Percentiles rank a stretch among this genome's conserved stretches.
These are phyloP conservation scores for Wickerhamiella siamensis DNA, from an alignment of 805 yeast genomes.

Conservation along the genomic window DNA sequence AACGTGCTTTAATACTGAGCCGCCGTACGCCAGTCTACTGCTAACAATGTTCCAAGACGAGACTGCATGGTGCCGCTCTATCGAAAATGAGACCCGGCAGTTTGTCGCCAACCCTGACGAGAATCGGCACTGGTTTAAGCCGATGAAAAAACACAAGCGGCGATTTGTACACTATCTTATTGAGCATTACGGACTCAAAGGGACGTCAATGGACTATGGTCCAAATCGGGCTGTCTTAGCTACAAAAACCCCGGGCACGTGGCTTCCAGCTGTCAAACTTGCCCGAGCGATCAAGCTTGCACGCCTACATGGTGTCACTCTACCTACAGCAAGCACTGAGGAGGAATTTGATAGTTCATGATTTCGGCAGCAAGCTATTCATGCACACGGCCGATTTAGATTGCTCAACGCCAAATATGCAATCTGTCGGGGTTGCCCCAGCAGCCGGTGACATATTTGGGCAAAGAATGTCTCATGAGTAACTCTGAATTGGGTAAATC, in stretches of 20 bases:
- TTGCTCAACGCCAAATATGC: too few species aligned
- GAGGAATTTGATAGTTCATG: not conserved
- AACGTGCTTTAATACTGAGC: slow-evolving; percentile 37
- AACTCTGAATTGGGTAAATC: too few species aligned
- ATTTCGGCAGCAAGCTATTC: not conserved
- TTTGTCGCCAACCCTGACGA: slow-evolving; percentile 31
- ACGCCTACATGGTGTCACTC: slow-evolving; percentile 2
- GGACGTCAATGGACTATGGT: slow-evolving; percentile 69
- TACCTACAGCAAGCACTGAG: too few species aligned
- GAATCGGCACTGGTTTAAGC: slow-evolving; percentile 45
- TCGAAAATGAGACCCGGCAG: slow-evolving; percentile 38
- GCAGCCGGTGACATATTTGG: too few species aligned
- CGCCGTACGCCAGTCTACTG: slow-evolving; percentile 24
- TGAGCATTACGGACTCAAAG: slow-evolving; percentile 39
- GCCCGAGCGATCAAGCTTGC: slow-evolving; percentile 6
- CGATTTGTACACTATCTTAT: slow-evolving; percentile 55
- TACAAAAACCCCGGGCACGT: slow-evolving; percentile 4
- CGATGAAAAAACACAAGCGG: slow-evolving; percentile 61
- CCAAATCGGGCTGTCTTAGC: slow-evolving; percentile 37
- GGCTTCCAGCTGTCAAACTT: slow-evolving; percentile 10
- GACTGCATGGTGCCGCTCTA: slow-evolving; percentile 50
- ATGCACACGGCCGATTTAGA: too few species aligned
- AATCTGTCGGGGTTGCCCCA: too few species aligned
- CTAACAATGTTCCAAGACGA: slow-evolving; percentile 32
- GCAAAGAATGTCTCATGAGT: too few species aligned